phyloP scores from a whole-genome alignment of 148 eudicot species.

The Camellia sinensis region DNA sequence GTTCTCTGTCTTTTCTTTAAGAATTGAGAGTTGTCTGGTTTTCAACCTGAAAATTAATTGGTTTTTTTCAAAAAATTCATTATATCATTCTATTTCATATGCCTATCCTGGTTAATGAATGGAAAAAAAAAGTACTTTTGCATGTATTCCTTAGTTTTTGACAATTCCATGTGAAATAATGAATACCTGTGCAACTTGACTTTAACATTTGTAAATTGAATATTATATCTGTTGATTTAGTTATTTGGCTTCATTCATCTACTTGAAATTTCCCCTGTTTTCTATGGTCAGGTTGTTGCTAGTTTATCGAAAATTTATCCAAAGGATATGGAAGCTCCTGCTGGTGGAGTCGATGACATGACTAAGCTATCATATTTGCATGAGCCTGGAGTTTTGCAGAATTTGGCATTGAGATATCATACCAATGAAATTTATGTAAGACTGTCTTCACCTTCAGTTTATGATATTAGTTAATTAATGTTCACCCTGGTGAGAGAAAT shows the following conservation, averaged over 20 bases:
- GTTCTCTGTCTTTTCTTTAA: neutral
- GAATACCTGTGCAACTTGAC: neutral
- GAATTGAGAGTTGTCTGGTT: no score
- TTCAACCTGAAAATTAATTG: neutral
- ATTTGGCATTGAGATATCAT: conserved; percentile 63
- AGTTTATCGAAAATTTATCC: conserved; percentile 60
- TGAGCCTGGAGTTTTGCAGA: conserved; percentile 91
- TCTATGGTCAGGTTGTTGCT: conserved; percentile 37
- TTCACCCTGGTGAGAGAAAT: conserved; percentile 29
- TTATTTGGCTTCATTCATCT: conserved; percentile 13
- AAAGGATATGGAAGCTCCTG: conserved; percentile 86
- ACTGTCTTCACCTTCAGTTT: conserved; percentile 15
- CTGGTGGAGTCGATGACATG: conserved; percentile 96
- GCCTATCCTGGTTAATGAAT: neutral
- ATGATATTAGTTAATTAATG: conserved; percentile 10
- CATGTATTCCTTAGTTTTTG: neutral
- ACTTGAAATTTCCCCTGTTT: neutral
- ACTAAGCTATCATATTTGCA: conserved; percentile 85
- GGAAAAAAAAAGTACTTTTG: neutral
- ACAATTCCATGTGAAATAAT: neutral
- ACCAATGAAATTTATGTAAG: conserved; percentile 92
- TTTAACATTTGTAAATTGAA: neutral
- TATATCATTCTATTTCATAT: no score
- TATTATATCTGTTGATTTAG: neutral
- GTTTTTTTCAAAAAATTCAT: neutral